phyloP scores from a whole-genome alignment of 2,329 filamentous ascomycete species.

The Fusarium oxysporum region DNA sequence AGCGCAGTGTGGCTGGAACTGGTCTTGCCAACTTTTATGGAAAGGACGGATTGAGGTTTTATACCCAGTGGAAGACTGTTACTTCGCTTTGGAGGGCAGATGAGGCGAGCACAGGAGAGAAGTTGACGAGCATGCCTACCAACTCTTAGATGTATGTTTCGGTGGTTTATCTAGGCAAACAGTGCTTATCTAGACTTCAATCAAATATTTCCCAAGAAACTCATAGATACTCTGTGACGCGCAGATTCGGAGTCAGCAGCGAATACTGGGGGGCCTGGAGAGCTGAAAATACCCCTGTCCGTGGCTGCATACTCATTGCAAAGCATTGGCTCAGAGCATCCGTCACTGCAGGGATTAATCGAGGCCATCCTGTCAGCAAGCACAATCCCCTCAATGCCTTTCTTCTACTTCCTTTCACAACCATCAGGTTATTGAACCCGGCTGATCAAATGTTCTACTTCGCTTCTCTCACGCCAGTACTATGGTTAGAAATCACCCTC shows the following conservation, averaged over 20 bases:
- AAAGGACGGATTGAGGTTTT: conserved; percentile 86
- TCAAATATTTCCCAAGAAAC: accelerated
- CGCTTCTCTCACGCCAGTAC: accelerated
- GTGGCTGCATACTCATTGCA: accelerated
- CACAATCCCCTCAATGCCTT: accelerated
- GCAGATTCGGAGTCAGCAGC: accelerated
- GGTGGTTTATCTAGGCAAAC: accelerated
- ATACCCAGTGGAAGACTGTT: conserved; percentile 94
- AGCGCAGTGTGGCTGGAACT: conserved; percentile 87
- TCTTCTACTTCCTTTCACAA: accelerated
- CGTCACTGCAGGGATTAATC: accelerated
- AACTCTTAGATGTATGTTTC: not conserved
- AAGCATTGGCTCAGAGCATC: not conserved
- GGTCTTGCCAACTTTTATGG: conserved; percentile 93
- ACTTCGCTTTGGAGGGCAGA: conserved; percentile 77
- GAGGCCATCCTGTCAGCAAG: accelerated
- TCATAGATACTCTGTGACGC: accelerated
- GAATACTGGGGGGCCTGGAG: accelerated
- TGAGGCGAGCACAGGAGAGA: conserved; percentile 24
- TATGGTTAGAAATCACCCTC: not conserved
- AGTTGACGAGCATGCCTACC: conserved; percentile 28
- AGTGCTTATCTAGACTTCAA: not conserved
- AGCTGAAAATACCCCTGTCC: not conserved
- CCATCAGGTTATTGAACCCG: accelerated
- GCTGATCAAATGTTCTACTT: accelerated